phyloP scores from a whole-genome alignment of 2,329 filamentous ascomycete species.

The Xylaria digitata region DNA sequence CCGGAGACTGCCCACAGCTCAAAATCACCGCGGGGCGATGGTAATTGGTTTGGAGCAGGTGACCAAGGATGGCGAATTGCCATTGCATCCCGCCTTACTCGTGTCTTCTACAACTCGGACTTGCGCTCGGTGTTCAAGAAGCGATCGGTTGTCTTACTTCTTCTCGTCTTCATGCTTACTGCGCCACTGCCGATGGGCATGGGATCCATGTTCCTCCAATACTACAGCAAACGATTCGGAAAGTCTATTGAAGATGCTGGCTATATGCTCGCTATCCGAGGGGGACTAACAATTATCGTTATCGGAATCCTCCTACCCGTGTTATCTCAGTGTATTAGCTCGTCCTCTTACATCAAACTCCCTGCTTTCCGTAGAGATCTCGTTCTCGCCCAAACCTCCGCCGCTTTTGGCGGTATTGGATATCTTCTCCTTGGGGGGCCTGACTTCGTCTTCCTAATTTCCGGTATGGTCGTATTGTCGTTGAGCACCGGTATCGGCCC shows the following conservation, averaged over 20 bases:
- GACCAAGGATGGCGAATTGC: constrained; percentile 3
- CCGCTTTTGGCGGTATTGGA: constrained; percentile 39
- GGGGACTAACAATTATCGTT: constrained; percentile 41
- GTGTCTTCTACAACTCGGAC: constrained; percentile 21
- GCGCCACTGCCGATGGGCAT: constrained; percentile 27
- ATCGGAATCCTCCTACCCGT: constrained; percentile 38
- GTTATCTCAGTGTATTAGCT: constrained; percentile 33
- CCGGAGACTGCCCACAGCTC: constrained; percentile 33
- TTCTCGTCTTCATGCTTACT: constrained; percentile 29
- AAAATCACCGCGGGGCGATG: not conserved
- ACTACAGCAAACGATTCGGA: constrained; percentile 45
- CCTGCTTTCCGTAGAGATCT: constrained; percentile 44
- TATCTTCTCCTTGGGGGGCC: constrained; percentile 40
- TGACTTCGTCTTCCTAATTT: constrained; percentile 37
- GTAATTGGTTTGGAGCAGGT: not conserved
- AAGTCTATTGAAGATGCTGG: constrained; percentile 42
- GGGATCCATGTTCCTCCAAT: constrained; percentile 40
- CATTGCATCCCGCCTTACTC: constrained; percentile 14
- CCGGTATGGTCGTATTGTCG: constrained; percentile 42
- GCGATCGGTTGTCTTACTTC: constrained; percentile 25
- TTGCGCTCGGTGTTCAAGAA: constrained; percentile 25
- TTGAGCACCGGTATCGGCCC: constrained; percentile 40
- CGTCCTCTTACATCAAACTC: constrained; percentile 18
- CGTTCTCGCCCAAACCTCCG: constrained; percentile 44
- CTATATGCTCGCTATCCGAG: constrained; percentile 42